These are phyloP conservation scores for Geotrichum armillariae DNA, from an alignment of 1,139 yeast genomes.

Conservation along the genomic window DNA sequence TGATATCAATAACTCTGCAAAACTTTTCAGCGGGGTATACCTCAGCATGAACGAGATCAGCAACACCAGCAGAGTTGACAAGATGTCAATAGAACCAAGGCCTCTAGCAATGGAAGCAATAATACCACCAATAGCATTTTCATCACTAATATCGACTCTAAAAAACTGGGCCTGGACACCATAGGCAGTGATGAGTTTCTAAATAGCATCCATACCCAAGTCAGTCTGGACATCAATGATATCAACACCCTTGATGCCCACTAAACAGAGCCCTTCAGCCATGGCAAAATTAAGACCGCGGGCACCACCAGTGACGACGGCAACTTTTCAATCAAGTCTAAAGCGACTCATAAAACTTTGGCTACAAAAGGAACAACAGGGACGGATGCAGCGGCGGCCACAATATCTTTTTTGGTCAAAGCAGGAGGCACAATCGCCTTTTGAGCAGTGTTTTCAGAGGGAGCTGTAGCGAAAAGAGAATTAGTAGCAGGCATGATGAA, in stretches of 20 bases:
- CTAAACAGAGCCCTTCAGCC: conserved; percentile 65
- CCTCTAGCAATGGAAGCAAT: conserved; percentile 57
- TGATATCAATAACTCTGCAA: conserved; percentile 71
- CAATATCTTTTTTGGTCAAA: conserved; percentile 41
- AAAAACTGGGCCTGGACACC: conserved; percentile 64
- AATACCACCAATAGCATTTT: conserved; percentile 52
- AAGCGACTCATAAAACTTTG: conserved; percentile 46
- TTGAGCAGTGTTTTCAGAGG: conserved; percentile 30
- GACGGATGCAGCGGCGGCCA: conserved; percentile 38
- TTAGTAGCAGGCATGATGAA: too few species aligned
- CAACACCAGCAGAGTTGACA: conserved; percentile 77
- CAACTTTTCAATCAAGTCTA: conserved; percentile 67
- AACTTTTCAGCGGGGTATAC: conserved; percentile 77
- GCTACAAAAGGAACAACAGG: conserved; percentile 40
- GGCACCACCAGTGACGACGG: conserved; percentile 68
- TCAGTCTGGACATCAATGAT: conserved; percentile 46
- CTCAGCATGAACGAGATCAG: conserved; percentile 79
- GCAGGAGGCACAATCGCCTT: conserved; percentile 44
- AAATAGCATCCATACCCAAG: conserved; percentile 52
- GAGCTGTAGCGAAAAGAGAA: too few species aligned
- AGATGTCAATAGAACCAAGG: conserved; percentile 61
- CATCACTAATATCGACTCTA: conserved; percentile 62
- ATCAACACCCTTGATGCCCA: conserved; percentile 69
- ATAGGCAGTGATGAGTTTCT: conserved; percentile 52
- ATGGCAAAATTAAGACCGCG: conserved; percentile 66